A percentile compares a stretch with the other conserved stretches of the same genome.
phyloP scores from a whole-genome alignment of 192 early-diverging fungal genomes.

The Mortierella alpina region DNA sequence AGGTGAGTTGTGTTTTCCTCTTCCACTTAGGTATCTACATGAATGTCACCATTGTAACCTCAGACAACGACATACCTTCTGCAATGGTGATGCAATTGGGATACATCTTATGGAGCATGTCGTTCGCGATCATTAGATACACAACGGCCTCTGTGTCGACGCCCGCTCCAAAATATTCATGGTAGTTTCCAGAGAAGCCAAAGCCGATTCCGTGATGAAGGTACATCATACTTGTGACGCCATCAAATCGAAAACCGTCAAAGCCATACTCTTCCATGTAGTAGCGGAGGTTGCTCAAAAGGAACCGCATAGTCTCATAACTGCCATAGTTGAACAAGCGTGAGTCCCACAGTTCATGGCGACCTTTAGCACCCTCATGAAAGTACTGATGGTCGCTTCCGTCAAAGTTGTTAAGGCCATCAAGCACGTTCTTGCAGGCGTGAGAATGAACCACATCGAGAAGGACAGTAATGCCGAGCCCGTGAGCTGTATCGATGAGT shows the following conservation, averaged over 20 bases:
- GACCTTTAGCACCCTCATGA: constrained; percentile 86
- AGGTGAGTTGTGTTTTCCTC: no score
- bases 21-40: no score
- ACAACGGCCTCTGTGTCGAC: constrained; percentile 88
- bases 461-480: constrained; percentile 86
- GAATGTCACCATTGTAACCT: no score
- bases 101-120: constrained; percentile 80
- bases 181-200: constrained; percentile 92
- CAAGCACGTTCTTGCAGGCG: constrained; percentile 92
- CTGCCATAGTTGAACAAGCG: constrained; percentile 96
- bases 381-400: constrained; percentile 97
- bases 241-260: constrained; percentile 99
- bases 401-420: constrained; percentile 96
- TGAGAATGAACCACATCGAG: constrained; percentile 98
- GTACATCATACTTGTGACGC: constrained; percentile 97
- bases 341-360: constrained; percentile 94
- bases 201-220: constrained; percentile 94
- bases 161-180: constrained; percentile 91
- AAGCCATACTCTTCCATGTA: constrained; percentile 92
- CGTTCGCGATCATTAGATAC: constrained; percentile 86
- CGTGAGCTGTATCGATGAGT: constrained; percentile 92
- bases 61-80: constrained; percentile 70
- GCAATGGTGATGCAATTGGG: constrained; percentile 89
- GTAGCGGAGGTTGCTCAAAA: constrained; percentile 94
- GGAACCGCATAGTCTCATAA: constrained; percentile 92